Percentiles rank a stretch among this genome's conserved stretches.
These are phyloP conservation scores for Camellia granthamiana DNA, from an alignment of 148 eudicot species.

Conservation along the genomic window DNA sequence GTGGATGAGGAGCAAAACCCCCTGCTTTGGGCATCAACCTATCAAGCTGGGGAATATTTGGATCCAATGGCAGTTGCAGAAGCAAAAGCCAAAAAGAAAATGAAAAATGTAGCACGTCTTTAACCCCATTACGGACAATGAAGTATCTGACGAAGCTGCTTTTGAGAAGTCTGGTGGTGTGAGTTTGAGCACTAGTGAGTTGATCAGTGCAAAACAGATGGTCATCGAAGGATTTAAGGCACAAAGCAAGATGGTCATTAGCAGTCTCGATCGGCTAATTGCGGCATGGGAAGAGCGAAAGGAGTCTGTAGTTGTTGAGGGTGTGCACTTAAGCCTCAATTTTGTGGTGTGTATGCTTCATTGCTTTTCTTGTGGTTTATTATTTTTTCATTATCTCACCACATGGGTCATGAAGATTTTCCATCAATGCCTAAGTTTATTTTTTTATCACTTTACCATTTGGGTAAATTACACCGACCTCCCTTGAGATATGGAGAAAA, in stretches of 20 bases:
- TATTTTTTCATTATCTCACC: too few relatives aligned
- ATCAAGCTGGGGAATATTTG: conserved; percentile 90
- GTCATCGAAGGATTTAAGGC: conserved; percentile 96
- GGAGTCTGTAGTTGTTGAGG: conserved; percentile 95
- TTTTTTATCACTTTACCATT: too few relatives aligned
- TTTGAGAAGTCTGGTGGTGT: conserved; percentile 38
- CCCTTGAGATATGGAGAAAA: too few relatives aligned
- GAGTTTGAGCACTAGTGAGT: conserved; percentile 33
- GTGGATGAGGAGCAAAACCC: conserved; percentile 93
- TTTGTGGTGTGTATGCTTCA: conserved; percentile 61
- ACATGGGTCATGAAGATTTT: too few relatives aligned
- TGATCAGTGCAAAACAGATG: conserved; percentile 81
- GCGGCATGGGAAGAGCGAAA: conserved; percentile 96
- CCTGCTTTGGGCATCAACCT: conserved; percentile 94
- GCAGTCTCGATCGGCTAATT: conserved; percentile 86
- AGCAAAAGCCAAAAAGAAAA: conserved; percentile 80
- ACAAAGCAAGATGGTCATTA: conserved; percentile 99
- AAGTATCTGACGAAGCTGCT: conserved; percentile 28
- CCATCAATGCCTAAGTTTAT: too few relatives aligned
- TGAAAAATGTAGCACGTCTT: conserved; percentile 53
- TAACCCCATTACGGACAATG: conserved; percentile 35
- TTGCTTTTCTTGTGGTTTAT: too few relatives aligned
- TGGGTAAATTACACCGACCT: too few relatives aligned
- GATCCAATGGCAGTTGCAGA: conserved; percentile 93
- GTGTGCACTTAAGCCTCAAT: conserved; percentile 97